Base-by-base conservation (phyloP, 306 rosid genomes). In the Bauhinia variegata region DNA sequence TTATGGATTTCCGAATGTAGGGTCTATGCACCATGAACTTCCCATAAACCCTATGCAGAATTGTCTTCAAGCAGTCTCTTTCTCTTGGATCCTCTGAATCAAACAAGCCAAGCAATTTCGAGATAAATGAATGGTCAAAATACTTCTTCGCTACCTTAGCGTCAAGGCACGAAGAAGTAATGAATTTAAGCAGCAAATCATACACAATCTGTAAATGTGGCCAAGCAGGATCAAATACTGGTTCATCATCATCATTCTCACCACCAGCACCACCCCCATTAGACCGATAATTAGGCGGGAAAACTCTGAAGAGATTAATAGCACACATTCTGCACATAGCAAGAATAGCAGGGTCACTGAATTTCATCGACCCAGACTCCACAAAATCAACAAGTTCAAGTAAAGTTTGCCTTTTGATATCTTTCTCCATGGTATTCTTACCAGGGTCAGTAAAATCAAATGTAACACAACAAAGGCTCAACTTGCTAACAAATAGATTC, bases 1-100 rank as follows among this genome's bases (percentile, higher is more conserved):
- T 88, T 7, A 88, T 75, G 0, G 96, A 75, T 76, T 88, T 88
- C 12, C 97, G 80, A 63, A 91, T 79, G 42, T 83, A 83, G 0
- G 97, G 96, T 68, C 97, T 83, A 68, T 88, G 97, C 66, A 88
- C 92, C 97, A 88, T 91, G 84, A 91, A 91, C 79, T 91, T 91
- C 37, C 96, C 97, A 65, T 91, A 91, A 46, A 81, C 73, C 84
- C 97, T 80, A 69, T 91, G 97, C 63, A 88, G 75, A 63, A 91
- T 82, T 11, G 93, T 91, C 80, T 91, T 91, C 78, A 91, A 74
- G 37, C 90, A 91, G 48, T 91, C 97, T 58, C 96, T 83, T 69
- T 91, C 97, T 54, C 96, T 77, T 33, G 97, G 96, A 68, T 91
- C 97, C 61, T 91, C 97, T 0, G 97, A 91, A 60, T 88, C 93